Base-by-base conservation (phyloP, 306 rosid species). In the Lathyrus oleraceus region DNA sequence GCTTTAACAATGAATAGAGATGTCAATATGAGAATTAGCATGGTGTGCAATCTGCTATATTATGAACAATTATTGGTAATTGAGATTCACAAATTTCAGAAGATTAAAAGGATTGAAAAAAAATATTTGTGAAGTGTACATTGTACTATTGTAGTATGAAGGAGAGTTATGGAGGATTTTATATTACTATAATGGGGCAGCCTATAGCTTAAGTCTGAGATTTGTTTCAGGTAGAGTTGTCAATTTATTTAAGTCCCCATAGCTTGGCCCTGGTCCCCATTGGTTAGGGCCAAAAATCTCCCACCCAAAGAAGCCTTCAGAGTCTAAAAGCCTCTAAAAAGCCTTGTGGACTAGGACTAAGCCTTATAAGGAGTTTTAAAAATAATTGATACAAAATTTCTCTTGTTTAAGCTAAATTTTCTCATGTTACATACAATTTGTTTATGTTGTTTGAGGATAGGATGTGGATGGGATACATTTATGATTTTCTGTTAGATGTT, bases 401-500 rank as follows among this genome's bases (percentile, higher is more conserved):
- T 21, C 2, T 64, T 49, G 48, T 59, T 70, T 15, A 56, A 25
- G 47, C 25, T 13, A 61, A 52, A 4, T 25, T 72, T 38, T 65
- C 15, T 57, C 20, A 43, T 74, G 76, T 67, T 69, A 52, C n/a
- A 36, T 47, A 71, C 2, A 0, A 63, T 47, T 43, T 69, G 30
- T 53, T 70, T 54, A 23, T 64, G 30, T 62, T 40, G 10, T 47
- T 61, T 48, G 40, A 23, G 43, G 70, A 61, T 40, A 70, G 61
- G 71, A 15, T 21, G 5, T 61, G 74, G 7, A 8, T 58, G 32
- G 39, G 67, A 36, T 51, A 36, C 45, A 3, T 48, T 53, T 43
- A 8, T 51, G 72, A 44, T 25, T 53, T 68, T 67, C 51, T 42
- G 67, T 47, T 17, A 25, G 58, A 21, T 25, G 45, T 35, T 47